Evolutionary conservation across 176 grass and related monocot genomes (phyloP), one percentile per base, ranked within the genome.

Genomic region (Olyra latifolia): DNA sequence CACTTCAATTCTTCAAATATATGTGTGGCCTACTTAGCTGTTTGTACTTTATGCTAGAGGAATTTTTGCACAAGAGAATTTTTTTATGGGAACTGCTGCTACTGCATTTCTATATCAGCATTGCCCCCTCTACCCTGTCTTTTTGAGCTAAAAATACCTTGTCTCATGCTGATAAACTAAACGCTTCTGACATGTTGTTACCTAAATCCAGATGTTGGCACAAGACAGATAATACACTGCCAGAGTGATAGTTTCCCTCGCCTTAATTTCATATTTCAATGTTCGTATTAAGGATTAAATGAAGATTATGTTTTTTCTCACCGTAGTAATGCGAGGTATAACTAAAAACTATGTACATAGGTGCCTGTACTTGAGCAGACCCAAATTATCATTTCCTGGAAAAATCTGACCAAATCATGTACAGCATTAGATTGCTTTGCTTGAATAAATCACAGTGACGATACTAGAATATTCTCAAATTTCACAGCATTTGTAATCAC

Each of bases 161-260:
- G n/a, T 54, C 71, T 62, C 69, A 41, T 65, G 39, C 3, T 23
- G 65, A 72, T 81, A 72, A 82, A 82, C 42, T 81, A 81, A 20
- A 47, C 5, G 65, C 27, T 48, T 49, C 56, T 58, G 67, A 60
- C 80, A 85, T 85, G 82, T 81, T 77, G 71, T 59, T 80, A 76
- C 62, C 82, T 71, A 76, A 76, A 45, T 49, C 38, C 22, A 69
- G 46, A 85, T 17, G 25, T 16, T 79, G 68, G 46, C 57, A 85
- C 9, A 61, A 16, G 24, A 62, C 45, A 29, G 10, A 64, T 25
- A 67, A 74, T 73, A 53, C 60, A 15, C 11, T 24, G 17, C 19
- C 16, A 68, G 63, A 17, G 8, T 46, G 40, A 30, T 32, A 63
- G 41, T 75, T 15, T 3, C 71, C 28, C 10, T 16, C 45, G 57